Evolutionary conservation across 805 yeast species (phyloP).

Genomic region (Saccharomycopsis synnaedendra): DNA sequence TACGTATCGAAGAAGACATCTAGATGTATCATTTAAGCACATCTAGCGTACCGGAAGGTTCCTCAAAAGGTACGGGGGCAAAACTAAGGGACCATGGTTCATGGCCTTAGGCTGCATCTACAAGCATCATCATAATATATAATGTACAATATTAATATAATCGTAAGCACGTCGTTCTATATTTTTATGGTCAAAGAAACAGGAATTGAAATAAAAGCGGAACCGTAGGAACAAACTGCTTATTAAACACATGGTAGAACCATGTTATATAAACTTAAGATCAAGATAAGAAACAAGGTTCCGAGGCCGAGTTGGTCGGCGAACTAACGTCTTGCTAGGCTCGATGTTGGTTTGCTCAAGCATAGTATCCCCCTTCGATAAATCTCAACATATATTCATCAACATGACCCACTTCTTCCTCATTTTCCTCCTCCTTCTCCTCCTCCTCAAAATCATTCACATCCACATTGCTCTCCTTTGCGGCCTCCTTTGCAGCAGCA

Average conservation of each 20-base stretch:
- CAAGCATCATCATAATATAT: too few relatives aligned
- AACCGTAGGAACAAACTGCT: neutral
- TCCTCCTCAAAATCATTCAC: constrained; percentile 70
- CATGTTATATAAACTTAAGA: neutral
- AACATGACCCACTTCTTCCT: constrained; percentile 54
- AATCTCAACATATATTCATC: constrained; percentile 95
- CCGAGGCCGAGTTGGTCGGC: neutral
- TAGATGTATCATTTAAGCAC: too few relatives aligned
- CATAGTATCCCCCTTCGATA: constrained; percentile 74
- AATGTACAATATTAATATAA: too few relatives aligned
- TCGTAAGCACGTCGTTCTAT: too few relatives aligned
- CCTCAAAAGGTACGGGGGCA: too few relatives aligned
- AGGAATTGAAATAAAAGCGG: neutral
- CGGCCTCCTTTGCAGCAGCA: constrained; percentile 79
- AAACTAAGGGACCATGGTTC: too few relatives aligned
- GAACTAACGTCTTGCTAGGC: neutral
- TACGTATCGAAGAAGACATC: too few relatives aligned
- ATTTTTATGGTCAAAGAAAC: neutral
- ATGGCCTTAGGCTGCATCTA: too few relatives aligned
- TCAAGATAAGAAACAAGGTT: neutral
- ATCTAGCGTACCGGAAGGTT: too few relatives aligned
- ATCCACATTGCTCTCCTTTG: constrained; percentile 77
- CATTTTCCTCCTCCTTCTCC: constrained; percentile 22
- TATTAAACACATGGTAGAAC: neutral
- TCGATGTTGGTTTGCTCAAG: constrained; percentile 12